phyloP scores from a whole-genome alignment of 140 eudicot genomes.

The Flaveria floridana region DNA sequence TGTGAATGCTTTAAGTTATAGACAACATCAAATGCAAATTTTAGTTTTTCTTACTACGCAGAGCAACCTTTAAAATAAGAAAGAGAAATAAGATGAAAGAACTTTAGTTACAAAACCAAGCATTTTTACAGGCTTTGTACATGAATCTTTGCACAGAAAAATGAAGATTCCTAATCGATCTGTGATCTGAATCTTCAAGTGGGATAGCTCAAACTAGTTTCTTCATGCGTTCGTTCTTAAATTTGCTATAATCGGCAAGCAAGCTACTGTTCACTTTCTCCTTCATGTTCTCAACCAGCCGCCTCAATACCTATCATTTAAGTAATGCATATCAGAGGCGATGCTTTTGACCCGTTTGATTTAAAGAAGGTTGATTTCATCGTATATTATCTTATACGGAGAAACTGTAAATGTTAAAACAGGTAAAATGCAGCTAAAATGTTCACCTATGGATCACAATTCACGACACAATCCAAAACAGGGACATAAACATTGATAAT shows the following conservation, averaged over 20 bases:
- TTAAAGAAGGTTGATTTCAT: not conserved
- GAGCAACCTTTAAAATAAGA: not conserved
- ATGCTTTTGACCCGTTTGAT: not conserved
- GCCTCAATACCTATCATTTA: conserved; percentile 52
- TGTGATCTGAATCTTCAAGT: not conserved
- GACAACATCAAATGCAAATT: not conserved
- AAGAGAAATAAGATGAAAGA: not conserved
- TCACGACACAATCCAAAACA: not conserved
- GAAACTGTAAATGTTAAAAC: too few relatives aligned
- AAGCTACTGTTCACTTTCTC: conserved; percentile 76
- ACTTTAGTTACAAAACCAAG: not conserved
- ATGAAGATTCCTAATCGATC: not conserved
- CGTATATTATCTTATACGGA: not conserved
- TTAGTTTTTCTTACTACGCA: not conserved
- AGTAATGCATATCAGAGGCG: not conserved
- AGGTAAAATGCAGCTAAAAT: too few relatives aligned
- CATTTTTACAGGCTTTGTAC: conserved; percentile 26
- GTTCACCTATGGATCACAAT: not conserved
- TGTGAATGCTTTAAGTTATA: not conserved
- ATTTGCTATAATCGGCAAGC: conserved; percentile 65
- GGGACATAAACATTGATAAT: not conserved
- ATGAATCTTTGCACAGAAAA: conserved; percentile 22
- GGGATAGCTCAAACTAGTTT: conserved; percentile 36
- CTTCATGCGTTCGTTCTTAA: conserved; percentile 46
- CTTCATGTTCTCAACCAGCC: conserved; percentile 84